These are phyloP conservation scores for Exsudoporus floridanus DNA, from an alignment of 1,284 basidiomycete species.

Conservation along the genomic window DNA sequence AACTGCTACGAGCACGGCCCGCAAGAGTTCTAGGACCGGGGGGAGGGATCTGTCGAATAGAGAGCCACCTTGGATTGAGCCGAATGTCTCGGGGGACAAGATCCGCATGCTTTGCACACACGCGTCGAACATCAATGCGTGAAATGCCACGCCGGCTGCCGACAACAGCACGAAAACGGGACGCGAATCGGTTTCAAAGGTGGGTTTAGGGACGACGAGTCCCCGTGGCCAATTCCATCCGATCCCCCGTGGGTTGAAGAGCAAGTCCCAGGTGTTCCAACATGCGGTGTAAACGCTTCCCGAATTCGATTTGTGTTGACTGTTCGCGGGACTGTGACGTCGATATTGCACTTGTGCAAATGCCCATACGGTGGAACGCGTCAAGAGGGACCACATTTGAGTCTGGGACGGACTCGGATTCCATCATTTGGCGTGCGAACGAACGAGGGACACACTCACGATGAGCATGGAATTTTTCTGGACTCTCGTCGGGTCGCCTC, in stretches of 20 bases:
- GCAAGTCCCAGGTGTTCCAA: constrained; percentile 32
- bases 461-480: constrained; percentile 19
- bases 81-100: constrained; percentile 19
- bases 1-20: constrained; percentile 37
- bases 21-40: constrained; percentile 39
- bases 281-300: constrained; percentile 7
- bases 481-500: constrained; percentile 16
- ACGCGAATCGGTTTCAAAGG: constrained; percentile 17
- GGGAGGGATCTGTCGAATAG: constrained; percentile 51
- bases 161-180: constrained; percentile 13
- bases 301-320: background rate
- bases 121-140: constrained; percentile 18
- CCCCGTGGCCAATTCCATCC: constrained; percentile 33
- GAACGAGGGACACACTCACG: constrained; percentile 9
- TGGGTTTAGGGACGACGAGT: constrained; percentile 18
- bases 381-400: constrained; percentile 14
- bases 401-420: constrained; percentile 5
- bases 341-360: constrained; percentile 11
- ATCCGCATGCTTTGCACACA: constrained; percentile 13
- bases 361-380: constrained; percentile 24
- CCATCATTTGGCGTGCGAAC: background rate
- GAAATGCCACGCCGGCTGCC: constrained; percentile 1
- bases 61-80: constrained; percentile 34
- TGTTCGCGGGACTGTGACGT: constrained; percentile 5
- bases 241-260: constrained; percentile 26